Percentiles rank a stretch among this genome's conserved stretches.
Conservation (phyloP, 352 stramenopile genomes). For the Phytophthora sp. region DNA sequence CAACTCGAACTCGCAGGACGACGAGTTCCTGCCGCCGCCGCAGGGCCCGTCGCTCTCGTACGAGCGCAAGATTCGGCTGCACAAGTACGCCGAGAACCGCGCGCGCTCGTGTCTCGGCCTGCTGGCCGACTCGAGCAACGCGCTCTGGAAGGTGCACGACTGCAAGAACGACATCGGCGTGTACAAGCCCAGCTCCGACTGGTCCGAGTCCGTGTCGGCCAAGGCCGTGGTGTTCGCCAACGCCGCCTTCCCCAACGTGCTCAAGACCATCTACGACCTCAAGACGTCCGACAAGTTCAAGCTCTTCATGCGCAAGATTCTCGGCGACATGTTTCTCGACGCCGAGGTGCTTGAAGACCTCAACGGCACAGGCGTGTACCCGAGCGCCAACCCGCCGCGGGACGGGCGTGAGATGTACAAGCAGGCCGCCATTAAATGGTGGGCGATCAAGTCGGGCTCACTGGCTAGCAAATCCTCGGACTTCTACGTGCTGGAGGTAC, state of each 20-base stretch:
- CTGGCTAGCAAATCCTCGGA: slow-evolving; percentile 84
- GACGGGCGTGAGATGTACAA: slow-evolving; percentile 86
- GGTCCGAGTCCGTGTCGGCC: slow-evolving; percentile 86
- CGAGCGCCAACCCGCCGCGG: slow-evolving; percentile 68
- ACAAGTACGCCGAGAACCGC: slow-evolving; percentile 88
- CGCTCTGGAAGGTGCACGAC: slow-evolving; percentile 85
- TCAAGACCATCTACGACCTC: slow-evolving; percentile 87
- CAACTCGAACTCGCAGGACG: slow-evolving; percentile 62
- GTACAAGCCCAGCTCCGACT: slow-evolving; percentile 87
- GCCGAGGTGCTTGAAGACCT: slow-evolving; percentile 86
- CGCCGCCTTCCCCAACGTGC: slow-evolving; percentile 77
- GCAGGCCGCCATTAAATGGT: slow-evolving; percentile 90
- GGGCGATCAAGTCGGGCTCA: slow-evolving; percentile 83
- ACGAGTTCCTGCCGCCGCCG: slow-evolving; percentile 53
- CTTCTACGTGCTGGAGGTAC: slow-evolving; percentile 84
- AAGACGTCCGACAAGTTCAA: slow-evolving; percentile 88
- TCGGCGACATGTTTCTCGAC: slow-evolving; percentile 84
- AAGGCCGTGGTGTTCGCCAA: slow-evolving; percentile 84
- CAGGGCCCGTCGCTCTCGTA: slow-evolving; percentile 86
- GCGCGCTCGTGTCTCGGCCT: slow-evolving; percentile 79
- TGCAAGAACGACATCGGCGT: slow-evolving; percentile 81
- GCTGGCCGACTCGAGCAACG: slow-evolving; percentile 73
- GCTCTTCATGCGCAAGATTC: slow-evolving; percentile 81
- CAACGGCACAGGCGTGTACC: slow-evolving; percentile 81
- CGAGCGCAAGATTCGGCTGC: slow-evolving; percentile 81